Base-by-base conservation (phyloP, 768 basidiomycete species). In the Suillus plorans region DNA sequence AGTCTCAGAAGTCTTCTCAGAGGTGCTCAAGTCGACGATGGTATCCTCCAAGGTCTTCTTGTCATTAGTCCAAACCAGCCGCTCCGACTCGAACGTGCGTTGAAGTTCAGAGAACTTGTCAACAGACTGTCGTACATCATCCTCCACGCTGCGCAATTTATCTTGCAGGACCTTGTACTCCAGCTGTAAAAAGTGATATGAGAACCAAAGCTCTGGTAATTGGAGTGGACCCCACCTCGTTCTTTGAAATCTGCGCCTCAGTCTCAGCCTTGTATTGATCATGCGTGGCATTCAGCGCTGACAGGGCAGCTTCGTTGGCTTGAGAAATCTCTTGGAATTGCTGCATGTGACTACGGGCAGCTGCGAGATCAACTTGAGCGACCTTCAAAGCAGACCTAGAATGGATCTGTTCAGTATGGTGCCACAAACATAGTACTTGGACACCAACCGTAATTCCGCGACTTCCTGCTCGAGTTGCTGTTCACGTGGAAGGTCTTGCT, bases 321-420 rank as follows among this genome's bases (percentile, higher is more conserved):
- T 89, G 85, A 66, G 90, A 90, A 69, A 96, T 95, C 68, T 91
- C 88, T 72, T 92, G 86, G 85, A 90, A 95, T 74, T 95, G 94
- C 65, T 90, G 85, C 36, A 90, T 88, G 70, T 94, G 91, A 53
- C 78, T 85, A 63, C 84, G 84, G 1, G 92, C 89, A 22, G 86
- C 80, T 12, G 86, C 81, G 42, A 94, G 83, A 68, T 95, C 94
- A 28, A 91, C 83, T 74, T 95, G 88, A 2, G 89, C 82, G 2
- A 92, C 82, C 77, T 92, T 94, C 60, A 96, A 80, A 34, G 89
- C 81, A 45, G 89, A 86, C 14, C 93, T 94, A 70, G 16, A 39
- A 47, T 36, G 55, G 63, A 18, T 20, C 8, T 31, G 36, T 60
- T 66, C 9, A 68, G 25, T 4, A 56, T 37, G 20, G 9, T 13